Evolutionary conservation across 2,329 filamentous ascomycete species (phyloP).

Genomic region (Davidsoniella eucalypti): DNA sequence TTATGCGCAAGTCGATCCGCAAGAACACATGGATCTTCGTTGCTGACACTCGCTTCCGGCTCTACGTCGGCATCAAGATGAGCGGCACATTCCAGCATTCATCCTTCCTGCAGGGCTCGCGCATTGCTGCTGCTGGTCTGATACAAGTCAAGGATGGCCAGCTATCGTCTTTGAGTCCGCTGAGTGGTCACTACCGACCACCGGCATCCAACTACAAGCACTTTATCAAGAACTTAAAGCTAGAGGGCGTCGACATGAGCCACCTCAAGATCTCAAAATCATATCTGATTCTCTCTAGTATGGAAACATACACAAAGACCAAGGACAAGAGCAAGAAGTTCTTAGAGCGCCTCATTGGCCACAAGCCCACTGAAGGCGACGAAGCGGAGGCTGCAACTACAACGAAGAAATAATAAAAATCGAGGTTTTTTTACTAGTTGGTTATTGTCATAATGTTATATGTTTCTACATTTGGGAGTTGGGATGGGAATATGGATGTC

Average conservation of each 20-base stretch:
- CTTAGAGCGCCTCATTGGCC: slow-evolving; percentile 21
- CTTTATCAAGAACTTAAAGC: slow-evolving; percentile 58
- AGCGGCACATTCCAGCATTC: slow-evolving; percentile 82
- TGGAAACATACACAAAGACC: slow-evolving; percentile 63
- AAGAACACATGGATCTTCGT: slow-evolving; percentile 93
- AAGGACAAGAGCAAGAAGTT: slow-evolving; percentile 41
- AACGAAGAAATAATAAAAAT: background rate
- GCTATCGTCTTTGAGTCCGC: slow-evolving; percentile 53
- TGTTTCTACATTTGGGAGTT: background rate
- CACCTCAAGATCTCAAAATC: slow-evolving; percentile 64
- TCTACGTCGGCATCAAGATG: slow-evolving; percentile 84
- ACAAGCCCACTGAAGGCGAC: slow-evolving; percentile 2
- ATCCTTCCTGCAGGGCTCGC: slow-evolving; percentile 68
- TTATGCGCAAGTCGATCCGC: slow-evolving; percentile 61
- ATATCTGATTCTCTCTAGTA: slow-evolving; percentile 65
- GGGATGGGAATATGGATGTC: background rate
- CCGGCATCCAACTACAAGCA: slow-evolving; percentile 69
- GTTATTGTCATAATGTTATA: background rate
- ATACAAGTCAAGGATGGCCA: slow-evolving; percentile 74
- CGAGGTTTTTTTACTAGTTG: background rate
- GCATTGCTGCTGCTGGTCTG: slow-evolving; percentile 67
- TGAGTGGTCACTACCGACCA: slow-evolving; percentile 71
- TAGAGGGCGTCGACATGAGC: slow-evolving; percentile 61
- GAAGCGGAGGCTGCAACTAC: slow-evolving; percentile 3
- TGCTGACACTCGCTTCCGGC: slow-evolving; percentile 64